phyloP scores from a whole-genome alignment of 306 rosid genomes.

The Cyclanthera cordifolia region DNA sequence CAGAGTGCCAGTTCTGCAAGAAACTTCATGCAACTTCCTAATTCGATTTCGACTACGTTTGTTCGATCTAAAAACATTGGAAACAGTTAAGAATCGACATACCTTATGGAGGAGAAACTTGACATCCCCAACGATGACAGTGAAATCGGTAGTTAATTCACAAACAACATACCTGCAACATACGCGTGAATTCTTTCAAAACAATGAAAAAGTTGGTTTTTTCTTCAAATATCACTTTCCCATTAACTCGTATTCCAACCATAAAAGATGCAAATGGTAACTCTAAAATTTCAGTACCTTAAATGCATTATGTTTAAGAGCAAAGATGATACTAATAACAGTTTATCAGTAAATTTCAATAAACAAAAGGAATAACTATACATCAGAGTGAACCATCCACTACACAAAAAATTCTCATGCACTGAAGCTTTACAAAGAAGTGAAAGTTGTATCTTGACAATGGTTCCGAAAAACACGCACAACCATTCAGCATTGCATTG shows the following conservation, averaged over 20 bases:
- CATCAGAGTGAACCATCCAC: too few species aligned
- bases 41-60: background rate
- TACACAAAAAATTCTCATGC: too few species aligned
- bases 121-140: slow-evolving; percentile 47
- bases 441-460: background rate
- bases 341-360: background rate
- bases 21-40: background rate
- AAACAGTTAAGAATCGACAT: background rate
- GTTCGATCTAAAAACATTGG: background rate
- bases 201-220: background rate
- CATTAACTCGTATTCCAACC: background rate
- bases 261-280: background rate
- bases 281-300: background rate
- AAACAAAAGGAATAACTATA: too few species aligned
- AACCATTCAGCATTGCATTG: slow-evolving; percentile 5
- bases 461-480: slow-evolving; percentile 2
- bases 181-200: slow-evolving; percentile 10
- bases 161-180: slow-evolving; percentile 71
- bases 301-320: background rate
- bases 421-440: slow-evolving; percentile 9
- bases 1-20: background rate
- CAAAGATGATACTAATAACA: background rate
- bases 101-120: slow-evolving; percentile 89
- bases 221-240: background rate
- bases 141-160: slow-evolving; percentile 70